Evolutionary conservation across 2,329 filamentous ascomycete genomes (phyloP), one percentile per base, ranked within the genome.

Genomic region (Colletotrichum sp.): DNA sequence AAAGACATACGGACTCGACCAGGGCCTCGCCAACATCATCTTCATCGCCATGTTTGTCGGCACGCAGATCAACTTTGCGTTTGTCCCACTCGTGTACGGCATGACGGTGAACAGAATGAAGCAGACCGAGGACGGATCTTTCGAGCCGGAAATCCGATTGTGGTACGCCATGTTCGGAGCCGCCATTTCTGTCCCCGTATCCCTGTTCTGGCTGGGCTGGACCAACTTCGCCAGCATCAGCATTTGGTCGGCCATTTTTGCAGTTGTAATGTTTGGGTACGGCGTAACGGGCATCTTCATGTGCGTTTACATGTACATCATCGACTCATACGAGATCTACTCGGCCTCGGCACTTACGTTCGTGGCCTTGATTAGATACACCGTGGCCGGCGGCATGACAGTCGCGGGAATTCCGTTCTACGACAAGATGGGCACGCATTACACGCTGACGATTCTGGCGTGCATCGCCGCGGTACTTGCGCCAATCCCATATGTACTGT

Each of bases 171-270:
- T 88, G 76, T 79, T 87, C 13, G 87, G 85, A 6, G 83, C 86
- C 2, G 85, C 85, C 6, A 80, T 82, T 0, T 78, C 70, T 6
- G 24, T 89, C 6, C 87, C 89, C 0, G 80, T 89, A 13, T 85
- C 84, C 1, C 83, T 90, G 2, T 90, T 90, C 78, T 89, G 88
- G 88, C 83, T 90, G 24, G 89, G 86, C 7, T 90, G 88, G 88
- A 86, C 87, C 3, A 84, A 85, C 5, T 84, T 86, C 36, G 76
- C 83, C 0, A 78, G 70, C 21, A 84, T 89, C 30, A 86, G 86
- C 26, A 85, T 86, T 77, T 89, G 88, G 83, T 87, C 86, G 0
- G 83, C 84, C 7, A 85, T 89, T 5, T 80, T 88, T 1, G 88
- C 87, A 0, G 82, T 84, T 0, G 80, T 81, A 0, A 72, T 88